Base-by-base conservation (phyloP, 2,329 filamentous ascomycete species). In the Arthrinium puccinioides region DNA sequence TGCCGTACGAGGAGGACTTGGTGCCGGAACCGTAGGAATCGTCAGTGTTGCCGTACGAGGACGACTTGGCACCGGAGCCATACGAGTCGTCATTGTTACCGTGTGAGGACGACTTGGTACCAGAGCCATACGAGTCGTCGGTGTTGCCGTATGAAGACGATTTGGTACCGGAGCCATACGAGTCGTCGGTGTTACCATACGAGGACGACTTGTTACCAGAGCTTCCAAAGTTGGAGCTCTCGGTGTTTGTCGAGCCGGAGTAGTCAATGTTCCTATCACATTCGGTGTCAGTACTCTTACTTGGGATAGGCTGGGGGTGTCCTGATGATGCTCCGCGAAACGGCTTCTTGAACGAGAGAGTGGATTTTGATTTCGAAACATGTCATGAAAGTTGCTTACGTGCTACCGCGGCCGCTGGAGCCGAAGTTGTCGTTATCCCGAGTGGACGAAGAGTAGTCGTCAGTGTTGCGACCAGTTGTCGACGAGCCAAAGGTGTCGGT, bases 81-180 rank as follows among this genome's bases (percentile, higher is more conserved):
- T 44, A 53, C 27, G 35, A 45, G 16, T 39, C 35, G 24, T 44
- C 40, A 6, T 42, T 45, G 36, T 50, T 38, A 35, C 39, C 18
- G 24, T 21, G 20, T 9, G 31, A 32, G 13, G 31, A 32, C 16
- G 32, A 34, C 5, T 18, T 33, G 20, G 31, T 23, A 10, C 41
- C 24, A 9, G 42, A 46, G 29, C 46, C 51, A 33, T 44, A 53
- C 27, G 35, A 45, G 16, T 39, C 35, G 24, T 44, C 40, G 7
- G 42, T 45, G 36, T 50, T 38, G 37, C 39, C 18, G 24, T 21
- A 20, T 9, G 31, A 32, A 13, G 31, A 32, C 16, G 32, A 34
- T 5, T 18, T 33, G 20, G 31, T 23, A 10, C 41, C 24, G 10
- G 42, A 46, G 29, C 46, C 51, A 33, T 44, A 53, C 27, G 35